phyloP scores from a whole-genome alignment of 2,329 filamentous ascomycete genomes.

The Samsoniella hepiali region DNA sequence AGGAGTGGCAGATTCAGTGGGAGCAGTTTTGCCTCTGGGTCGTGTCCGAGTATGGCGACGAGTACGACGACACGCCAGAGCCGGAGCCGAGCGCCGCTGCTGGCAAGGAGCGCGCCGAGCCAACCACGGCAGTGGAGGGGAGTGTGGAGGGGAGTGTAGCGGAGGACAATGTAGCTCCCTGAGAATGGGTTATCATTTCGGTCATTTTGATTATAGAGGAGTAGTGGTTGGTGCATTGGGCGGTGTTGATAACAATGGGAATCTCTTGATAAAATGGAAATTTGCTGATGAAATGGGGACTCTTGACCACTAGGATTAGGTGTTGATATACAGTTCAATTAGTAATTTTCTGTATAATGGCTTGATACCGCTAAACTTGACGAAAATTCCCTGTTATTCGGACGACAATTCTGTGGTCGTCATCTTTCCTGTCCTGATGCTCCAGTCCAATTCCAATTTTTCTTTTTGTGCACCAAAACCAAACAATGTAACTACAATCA shows the following conservation, averaged over 20 bases:
- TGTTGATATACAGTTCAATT: too few relatives aligned
- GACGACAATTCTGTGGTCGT: background rate
- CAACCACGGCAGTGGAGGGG: background rate
- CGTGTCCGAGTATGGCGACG: conserved; percentile 68
- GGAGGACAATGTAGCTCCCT: background rate
- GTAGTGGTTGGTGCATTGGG: background rate
- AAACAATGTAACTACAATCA: too few relatives aligned
- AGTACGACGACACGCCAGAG: conserved; percentile 49
- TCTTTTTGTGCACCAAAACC: too few relatives aligned
- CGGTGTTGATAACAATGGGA: background rate
- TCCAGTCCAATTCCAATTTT: background rate
- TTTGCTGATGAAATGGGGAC: too few relatives aligned
- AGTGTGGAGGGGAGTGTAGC: background rate
- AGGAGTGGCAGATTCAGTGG: conserved; percentile 78
- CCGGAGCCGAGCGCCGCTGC: conserved; percentile 15
- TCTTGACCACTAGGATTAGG: too few relatives aligned
- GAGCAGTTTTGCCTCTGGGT: conserved; percentile 91
- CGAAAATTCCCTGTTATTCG: too few relatives aligned
- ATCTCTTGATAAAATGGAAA: background rate
- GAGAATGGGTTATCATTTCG: too few relatives aligned
- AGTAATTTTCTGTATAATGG: too few relatives aligned
- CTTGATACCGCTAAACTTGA: too few relatives aligned
- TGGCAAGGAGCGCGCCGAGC: background rate
- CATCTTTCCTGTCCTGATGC: background rate
- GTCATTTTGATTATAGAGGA: too few relatives aligned